Base-by-base conservation (phyloP, 228 moss, liverwort and hornwort genomes). In the Sphagnum magellanicum region DNA sequence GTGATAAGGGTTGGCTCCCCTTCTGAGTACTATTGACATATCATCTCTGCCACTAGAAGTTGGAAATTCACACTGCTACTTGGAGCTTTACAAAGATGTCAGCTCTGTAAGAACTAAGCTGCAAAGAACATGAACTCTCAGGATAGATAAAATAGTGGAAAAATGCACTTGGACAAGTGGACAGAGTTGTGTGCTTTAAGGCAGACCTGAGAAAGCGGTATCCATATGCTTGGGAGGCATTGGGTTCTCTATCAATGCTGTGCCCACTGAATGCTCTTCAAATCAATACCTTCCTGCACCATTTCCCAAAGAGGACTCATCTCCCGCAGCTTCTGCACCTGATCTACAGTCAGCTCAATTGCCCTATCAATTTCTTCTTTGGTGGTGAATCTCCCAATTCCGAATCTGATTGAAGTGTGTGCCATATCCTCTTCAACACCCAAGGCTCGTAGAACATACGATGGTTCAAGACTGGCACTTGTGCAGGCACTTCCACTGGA, bases 351-450 rank as follows among this genome's bases (percentile, higher is more conserved):
- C 6, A 97, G 79, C 50, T 75, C 73, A 12, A 93, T 48, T 17
- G 97, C 93, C 77, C 76, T 87, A 72, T 97, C 90, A 8, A 93
- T 76, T 74, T 97, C 97, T 74, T 93, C 91, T 71, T 81, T 78
- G 6, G 90, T 97, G 10, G 91, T 90, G 53, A 97, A 93, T 73
- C 97, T 91, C 58, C 97, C 97, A 15, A 97, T 90, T 8, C 97
- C 97, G 49, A 97, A 97, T 75, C 97, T 75, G 59, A 97, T 93
- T 5, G 97, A 97, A 13, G 97, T 97, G 69, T 97, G 97, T 16
- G 97, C 97, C 97, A 97, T 97, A 67, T 97, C 97, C 13, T 97
- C 97, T 73, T 93, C 93, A 10, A 97, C 97, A 10, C 97, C 97
- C 76, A 97, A 69, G 6, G 97, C 93, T 82, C 97, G 82, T 70